Base-by-base conservation (phyloP, 495 filamentous ascomycete genomes). In the Podospora pseudopauciseta region DNA sequence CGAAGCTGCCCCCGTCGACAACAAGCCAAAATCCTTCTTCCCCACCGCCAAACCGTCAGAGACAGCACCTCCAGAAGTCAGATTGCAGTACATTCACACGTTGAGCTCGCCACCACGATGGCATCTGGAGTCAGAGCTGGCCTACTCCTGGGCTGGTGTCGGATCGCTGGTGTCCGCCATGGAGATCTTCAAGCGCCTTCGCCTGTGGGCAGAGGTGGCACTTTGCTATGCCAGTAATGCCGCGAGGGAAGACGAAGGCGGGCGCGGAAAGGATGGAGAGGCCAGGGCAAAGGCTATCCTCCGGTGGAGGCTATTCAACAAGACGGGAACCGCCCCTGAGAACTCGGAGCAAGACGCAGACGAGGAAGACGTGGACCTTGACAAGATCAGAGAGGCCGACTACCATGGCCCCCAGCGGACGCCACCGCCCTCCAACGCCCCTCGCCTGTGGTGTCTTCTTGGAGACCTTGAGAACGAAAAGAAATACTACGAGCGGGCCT, bases 181-280 rank as follows among this genome's bases (percentile, higher is more conserved):
- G 13, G 95, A 97, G 63, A 98, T 99, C 72, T 99, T 97, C 79
- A 93, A 96, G 79, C 86, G 95, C 3, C 83, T 99, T 13, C 89
- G 94, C 60, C 90, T 99, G 80, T 98, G 94, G 94, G 91, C 95
- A 11, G 95, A 99, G 80, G 92, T 91, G 9, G 95, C 96, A 0
- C 84, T 99, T 1, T 99, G 95, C 77, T 92, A 90, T 75, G 84
- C 84, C 6, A 80, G 76, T 49, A 76, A 76, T 66, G 80, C 80
- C 0, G 90, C 90, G 15, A 86, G 87, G 1, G 91, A 89, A 1
- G 92, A 96, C 53, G 84, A 88, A 57, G 80, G 78, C 27, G 82
- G 81, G 13, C 77, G 81, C 4, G 81, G 82, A 3, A 78, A 74
- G 32, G 77, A 76, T 27, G 82, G 79, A 9, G 95, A 97, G 78